Evolutionary conservation across 371 early-diverging fungal species (phyloP), one percentile per base, ranked within the genome.

Genomic region (Syncephalastrum sp.): DNA sequence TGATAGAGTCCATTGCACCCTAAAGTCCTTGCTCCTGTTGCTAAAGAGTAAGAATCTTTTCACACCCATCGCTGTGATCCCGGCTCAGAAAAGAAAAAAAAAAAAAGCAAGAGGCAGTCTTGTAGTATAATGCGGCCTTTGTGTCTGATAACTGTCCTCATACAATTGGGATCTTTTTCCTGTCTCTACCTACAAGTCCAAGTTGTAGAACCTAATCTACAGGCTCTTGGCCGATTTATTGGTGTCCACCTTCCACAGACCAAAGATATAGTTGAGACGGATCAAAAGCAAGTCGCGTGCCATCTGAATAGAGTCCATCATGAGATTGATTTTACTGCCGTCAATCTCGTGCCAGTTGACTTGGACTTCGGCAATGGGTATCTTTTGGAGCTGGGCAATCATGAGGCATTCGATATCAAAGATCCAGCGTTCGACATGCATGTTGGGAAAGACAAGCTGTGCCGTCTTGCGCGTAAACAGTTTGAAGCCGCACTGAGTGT

Each of bases 401-500:
- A 95, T 82, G 46, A 96, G 76, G 59, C 94, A 76, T 71, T 98
- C 98, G 57, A 96, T 93, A 67, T 98, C 97, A 75, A 98, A 96
- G 59, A 96, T 95, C 91, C 96, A 96, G 33, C 97, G 83, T 62
- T 94, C 93, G 3, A 93, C 93, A 60, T 96, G 97, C 88, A 96
- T 90, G 67, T 86, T 86, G 16, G 92, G 85, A 61, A 95, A 94
- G 25, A 96, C 87, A 19, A 64, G 56, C 47, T 75, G 82, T 0
- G 93, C 95, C 0, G 96, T 84, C 49, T 72, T 67, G 15, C 97
- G 86, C 0, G 93, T 88, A 61, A 96, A 89, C 41, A 97, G 70
- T 63, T 97, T 97, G 81, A 97, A 97, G 3, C 98, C 98, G 70
- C 98, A 97, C 70, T 97, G 97, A 3, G 96, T 96, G 70, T 97